phyloP scores from a whole-genome alignment of 2,329 filamentous ascomycete species.

The Claviceps purpurea region DNA sequence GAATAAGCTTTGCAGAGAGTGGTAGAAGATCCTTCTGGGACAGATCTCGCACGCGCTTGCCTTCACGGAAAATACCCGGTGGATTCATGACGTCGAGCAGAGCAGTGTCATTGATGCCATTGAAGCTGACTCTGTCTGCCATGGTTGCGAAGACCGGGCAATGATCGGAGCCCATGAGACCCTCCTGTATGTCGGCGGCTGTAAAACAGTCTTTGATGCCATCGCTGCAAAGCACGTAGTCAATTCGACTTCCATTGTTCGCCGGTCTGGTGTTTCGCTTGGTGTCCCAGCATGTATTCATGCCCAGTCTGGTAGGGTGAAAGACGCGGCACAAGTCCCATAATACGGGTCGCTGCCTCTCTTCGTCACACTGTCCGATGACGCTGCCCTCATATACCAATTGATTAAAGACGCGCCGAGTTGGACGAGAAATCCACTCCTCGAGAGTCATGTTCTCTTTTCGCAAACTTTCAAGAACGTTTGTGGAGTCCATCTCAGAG shows the following conservation, averaged over 20 bases:
- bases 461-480: constrained; percentile 54
- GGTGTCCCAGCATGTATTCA: constrained; percentile 98
- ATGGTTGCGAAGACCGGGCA: constrained; percentile 80
- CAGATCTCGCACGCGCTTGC: constrained; percentile 54
- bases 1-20: constrained; percentile 69
- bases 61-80: constrained; percentile 53
- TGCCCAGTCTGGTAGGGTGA: constrained; percentile 65
- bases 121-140: constrained; percentile 44
- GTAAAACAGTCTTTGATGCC: constrained; percentile 69
- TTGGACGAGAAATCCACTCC: constrained; percentile 59
- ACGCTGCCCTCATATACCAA: constrained; percentile 64
- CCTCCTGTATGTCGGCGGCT: constrained; percentile 80
- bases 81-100: constrained; percentile 70
- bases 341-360: constrained; percentile 56
- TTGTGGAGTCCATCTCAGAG: constrained; percentile 62
- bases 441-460: constrained; percentile 56
- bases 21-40: constrained; percentile 52
- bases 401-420: constrained; percentile 72
- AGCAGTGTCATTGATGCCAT: constrained; percentile 31
- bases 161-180: constrained; percentile 88
- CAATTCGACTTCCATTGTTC: constrained; percentile 85
- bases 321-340: constrained; percentile 77
- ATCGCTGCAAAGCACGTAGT: constrained; percentile 78
- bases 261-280: constrained; percentile 90
- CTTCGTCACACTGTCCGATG: constrained; percentile 50